Conservation (phyloP, 2,329 filamentous ascomycete species). For the Aspergillus calidoustus region DNA sequence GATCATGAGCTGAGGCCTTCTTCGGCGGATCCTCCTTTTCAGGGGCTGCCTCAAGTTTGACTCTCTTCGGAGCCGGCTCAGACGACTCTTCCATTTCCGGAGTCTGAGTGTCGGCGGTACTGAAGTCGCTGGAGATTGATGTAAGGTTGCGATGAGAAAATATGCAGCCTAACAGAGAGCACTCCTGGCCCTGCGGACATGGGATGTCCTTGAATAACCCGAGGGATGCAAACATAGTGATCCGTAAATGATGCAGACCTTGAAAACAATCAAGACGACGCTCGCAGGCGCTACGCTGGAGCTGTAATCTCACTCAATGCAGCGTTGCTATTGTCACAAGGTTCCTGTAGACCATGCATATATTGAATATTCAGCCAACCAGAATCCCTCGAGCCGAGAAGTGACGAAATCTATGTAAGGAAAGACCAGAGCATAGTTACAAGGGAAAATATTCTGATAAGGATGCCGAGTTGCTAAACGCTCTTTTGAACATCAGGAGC, state of each 20-base stretch:
- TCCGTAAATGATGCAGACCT: neutral
- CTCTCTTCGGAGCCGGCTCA: constrained; percentile 1
- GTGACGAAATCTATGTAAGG: neutral
- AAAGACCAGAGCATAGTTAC: neutral
- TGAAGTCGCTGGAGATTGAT: constrained; percentile 14
- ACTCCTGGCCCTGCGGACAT: constrained; percentile 58
- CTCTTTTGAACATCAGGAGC: neutral
- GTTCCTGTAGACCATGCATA: neutral
- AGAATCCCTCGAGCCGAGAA: neutral
- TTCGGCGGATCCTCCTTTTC: neutral
- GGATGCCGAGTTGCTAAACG: neutral
- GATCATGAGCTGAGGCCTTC: neutral
- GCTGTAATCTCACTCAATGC: neutral
- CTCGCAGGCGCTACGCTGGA: no score
- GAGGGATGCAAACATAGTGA: constrained; percentile 58
- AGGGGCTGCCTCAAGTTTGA: neutral
- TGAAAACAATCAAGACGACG: neutral
- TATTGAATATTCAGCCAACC: neutral
- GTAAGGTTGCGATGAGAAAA: constrained; percentile 56
- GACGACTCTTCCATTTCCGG: neutral
- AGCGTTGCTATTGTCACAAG: neutral
- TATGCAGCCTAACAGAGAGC: constrained; percentile 61
- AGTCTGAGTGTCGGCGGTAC: constrained; percentile 22
- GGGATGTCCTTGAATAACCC: constrained; percentile 58
- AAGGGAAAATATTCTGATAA: neutral